Base-by-base conservation (phyloP, 2,329 filamentous ascomycete species). In the Pseudocercospora macadamiae region DNA sequence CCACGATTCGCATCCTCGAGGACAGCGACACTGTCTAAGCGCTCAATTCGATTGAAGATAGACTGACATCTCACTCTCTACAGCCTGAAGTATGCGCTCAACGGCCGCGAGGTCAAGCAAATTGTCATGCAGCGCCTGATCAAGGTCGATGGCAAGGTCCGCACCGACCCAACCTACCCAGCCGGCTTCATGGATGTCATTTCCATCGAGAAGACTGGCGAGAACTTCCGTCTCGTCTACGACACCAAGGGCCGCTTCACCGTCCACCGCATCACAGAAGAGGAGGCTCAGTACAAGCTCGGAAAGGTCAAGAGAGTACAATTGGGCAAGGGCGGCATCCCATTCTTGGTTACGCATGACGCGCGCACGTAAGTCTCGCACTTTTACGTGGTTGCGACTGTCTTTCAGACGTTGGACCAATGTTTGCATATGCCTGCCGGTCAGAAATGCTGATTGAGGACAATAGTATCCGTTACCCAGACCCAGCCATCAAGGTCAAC, bases 281-380 rank as follows among this genome's bases (percentile, higher is more conserved):
- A 97, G 86, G 95, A 99, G 90, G 93, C 93, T 74, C 89, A 95
- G 86, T 99, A 97, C 91, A 99, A 99, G 90, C 87, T 99, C 75
- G 93, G 93, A 86, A 99, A 97, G 88, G 95, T 99, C 85, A 97
- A 97, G 91, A 90, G 93, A 77, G 95, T 99, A 67, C 95, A 99
- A 86, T 88, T 99, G 75, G 95, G 95, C 86, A 93, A 92, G 83
- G 96, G 95, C 83, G 95, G 93, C 86, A 96, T 99, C 89, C 95
- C 95, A 96, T 99, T 96, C 93, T 97, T 97, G 92, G 95, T 99
- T 91, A 99, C 95, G 93, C 95, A 99, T 91, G 95, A 99, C 95
- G 95, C 95, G 84, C 90, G 95, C 92, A 99, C 95, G 93, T 99
- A 86, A 96, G 93, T 97, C 89, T 86, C 89, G 86, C 83, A 47